Evolutionary conservation across 2,329 filamentous ascomycete genomes (phyloP).

Genomic region (Claviceps africana): DNA sequence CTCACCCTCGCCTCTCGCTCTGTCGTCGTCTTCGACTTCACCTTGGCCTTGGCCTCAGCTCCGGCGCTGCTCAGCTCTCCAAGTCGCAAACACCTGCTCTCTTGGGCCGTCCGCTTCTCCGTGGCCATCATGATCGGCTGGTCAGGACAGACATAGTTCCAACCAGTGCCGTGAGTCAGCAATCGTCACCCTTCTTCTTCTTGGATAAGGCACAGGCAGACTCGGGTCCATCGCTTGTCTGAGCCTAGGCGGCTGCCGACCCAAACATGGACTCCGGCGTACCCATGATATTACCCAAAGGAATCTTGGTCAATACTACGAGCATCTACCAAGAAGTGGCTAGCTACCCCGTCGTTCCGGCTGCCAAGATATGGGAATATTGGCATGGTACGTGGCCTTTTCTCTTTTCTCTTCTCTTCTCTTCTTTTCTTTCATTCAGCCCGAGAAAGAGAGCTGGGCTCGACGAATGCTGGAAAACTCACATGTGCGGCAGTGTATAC

Average conservation of each 20-base stretch:
- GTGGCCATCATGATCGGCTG: constrained; percentile 2
- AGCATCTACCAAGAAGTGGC: constrained; percentile 41
- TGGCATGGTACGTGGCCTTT: constrained; percentile 38
- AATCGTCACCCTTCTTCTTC: not conserved
- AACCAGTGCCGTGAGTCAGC: not conserved
- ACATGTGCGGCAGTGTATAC: constrained; percentile 36
- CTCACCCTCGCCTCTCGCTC: not conserved
- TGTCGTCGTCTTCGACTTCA: not conserved
- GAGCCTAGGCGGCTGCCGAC: not conserved
- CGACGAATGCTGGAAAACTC: not conserved
- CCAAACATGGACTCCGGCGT: constrained; percentile 20
- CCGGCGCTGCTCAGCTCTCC: not conserved
- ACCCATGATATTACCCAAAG: constrained; percentile 39
- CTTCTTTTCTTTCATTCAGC: not conserved
- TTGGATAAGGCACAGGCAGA: not conserved
- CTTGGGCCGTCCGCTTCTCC: not conserved
- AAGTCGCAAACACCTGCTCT: not conserved
- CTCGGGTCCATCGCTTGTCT: not conserved
- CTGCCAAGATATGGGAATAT: constrained; percentile 39
- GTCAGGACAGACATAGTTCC: constrained; percentile 1
- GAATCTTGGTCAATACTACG: constrained; percentile 40
- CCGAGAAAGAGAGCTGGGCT: not conserved
- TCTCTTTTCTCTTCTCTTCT: not conserved
- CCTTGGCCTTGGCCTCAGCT: not conserved
- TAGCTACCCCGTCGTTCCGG: constrained; percentile 32